phyloP scores from a whole-genome alignment of 305 asterid species.

The Solanum aculeatissimum region DNA sequence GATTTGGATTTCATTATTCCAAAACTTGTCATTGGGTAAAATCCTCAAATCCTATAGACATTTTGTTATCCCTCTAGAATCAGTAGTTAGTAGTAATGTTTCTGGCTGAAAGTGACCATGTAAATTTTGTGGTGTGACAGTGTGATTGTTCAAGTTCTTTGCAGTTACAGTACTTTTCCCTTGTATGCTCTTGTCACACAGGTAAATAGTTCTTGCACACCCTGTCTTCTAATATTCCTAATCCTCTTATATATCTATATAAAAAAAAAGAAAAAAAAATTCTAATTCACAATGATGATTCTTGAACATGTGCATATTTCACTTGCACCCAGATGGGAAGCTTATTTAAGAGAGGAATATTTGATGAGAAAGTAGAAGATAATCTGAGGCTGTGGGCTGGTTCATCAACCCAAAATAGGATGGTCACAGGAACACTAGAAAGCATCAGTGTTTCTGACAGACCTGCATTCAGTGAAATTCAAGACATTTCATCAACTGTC shows the following conservation, averaged over 20 bases:
- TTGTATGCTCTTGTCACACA: slow-evolving; percentile 81
- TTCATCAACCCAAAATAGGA: slow-evolving; percentile 1
- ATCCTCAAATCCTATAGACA: background rate
- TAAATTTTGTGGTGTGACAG: slow-evolving; percentile 19
- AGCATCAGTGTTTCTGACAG: slow-evolving; percentile 17
- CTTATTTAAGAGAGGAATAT: slow-evolving; percentile 49
- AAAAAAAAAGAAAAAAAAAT: background rate
- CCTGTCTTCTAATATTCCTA: background rate
- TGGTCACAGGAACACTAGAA: slow-evolving; percentile 15
- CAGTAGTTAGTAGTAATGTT: background rate
- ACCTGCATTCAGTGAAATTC: slow-evolving; percentile 11
- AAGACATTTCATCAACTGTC: slow-evolving; percentile 10
- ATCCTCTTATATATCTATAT: background rate
- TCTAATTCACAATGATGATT: background rate
- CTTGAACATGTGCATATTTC: background rate
- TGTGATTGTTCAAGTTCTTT: slow-evolving; percentile 69
- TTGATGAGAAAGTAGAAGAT: slow-evolving; percentile 12
- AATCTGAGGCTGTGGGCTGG: slow-evolving; percentile 27
- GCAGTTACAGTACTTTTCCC: slow-evolving; percentile 94
- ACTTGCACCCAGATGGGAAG: slow-evolving; percentile 60
- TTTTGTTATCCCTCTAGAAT: background rate
- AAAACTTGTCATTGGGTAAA: slow-evolving; percentile 50
- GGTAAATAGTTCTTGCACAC: slow-evolving; percentile 23
- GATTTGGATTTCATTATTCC: slow-evolving; percentile 39
- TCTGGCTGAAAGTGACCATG: background rate